phyloP scores from a whole-genome alignment of 1,284 basidiomycete genomes.

The Ustilago esculenta region DNA sequence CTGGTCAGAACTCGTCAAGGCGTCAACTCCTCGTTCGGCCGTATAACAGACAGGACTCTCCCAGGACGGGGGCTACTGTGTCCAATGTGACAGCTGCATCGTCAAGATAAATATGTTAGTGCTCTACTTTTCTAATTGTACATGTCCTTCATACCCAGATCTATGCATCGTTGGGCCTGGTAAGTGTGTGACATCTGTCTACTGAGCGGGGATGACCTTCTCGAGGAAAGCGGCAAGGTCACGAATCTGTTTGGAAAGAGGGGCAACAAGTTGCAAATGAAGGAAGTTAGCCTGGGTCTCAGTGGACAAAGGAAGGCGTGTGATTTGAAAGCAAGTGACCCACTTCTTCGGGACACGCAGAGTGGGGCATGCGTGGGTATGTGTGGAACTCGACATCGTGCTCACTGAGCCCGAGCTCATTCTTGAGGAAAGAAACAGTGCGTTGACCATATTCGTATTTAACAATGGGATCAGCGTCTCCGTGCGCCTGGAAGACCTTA shows the following conservation, averaged over 20 bases:
- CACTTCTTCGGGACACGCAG: conserved; percentile 63
- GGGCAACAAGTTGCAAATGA: neutral
- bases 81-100: too few species aligned
- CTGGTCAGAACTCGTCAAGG: neutral
- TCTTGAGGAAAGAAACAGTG: conserved; percentile 49
- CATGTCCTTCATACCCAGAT: neutral
- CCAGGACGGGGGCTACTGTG: too few species aligned
- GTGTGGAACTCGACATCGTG: conserved; percentile 51
- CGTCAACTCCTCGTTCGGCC: neutral
- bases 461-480: conserved; percentile 61
- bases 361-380: conserved; percentile 62
- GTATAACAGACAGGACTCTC: too few species aligned
- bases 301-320: too few species aligned
- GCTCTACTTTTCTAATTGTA: conserved; percentile 17
- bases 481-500: conserved; percentile 64
- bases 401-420: conserved; percentile 47
- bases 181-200: neutral
- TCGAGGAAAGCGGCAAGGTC: conserved; percentile 55
- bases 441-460: conserved; percentile 54
- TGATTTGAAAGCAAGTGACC: too few species aligned
- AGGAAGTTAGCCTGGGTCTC: neutral
- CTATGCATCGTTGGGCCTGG: too few species aligned
- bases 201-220: conserved; percentile 48
- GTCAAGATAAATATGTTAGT: too few species aligned
- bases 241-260: conserved; percentile 34